Evolutionary conservation across 306 rosid species (phyloP), one percentile per base, ranked within the genome.

Genomic region (Malus sieversii): DNA sequence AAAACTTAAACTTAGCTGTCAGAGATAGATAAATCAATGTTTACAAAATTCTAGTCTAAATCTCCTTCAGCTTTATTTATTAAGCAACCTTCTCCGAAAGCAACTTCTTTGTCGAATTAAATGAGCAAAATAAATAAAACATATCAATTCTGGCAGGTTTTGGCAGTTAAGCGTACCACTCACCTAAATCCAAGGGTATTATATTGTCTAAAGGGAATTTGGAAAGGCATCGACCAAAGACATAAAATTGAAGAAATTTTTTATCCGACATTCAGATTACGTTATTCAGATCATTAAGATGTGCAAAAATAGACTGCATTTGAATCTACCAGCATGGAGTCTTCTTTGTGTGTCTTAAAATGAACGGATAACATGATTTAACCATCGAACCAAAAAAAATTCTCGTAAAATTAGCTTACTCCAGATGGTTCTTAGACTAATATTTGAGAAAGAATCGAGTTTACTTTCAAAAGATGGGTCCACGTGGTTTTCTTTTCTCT

Each of bases 391-490:
- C 45, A 40, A 2, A 40, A 40, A 40, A 40, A 40, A 1, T 40
- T 9, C 3, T 40, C 10, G 45, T 40, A 40, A 40, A 40, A 40
- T 33, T 19, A 23, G 16, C 58, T 9, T 64, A 11, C 38, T 68
- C 30, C 9, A n/a, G 35, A 23, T 45, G 12, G 22, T 23, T 18
- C 66, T 12, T 10, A 19, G 8, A 62, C 38, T 10, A 9, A 8
- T 38, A 18, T 46, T 18, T 3, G 23, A 13, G 25, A 67, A 64
- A 27, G 53, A 55, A 22, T 1, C 15, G n/a, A 73, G n/a, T 5
- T 27, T 27, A 46, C 23, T 51, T 35, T 57, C 59, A 75, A 72
- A 59, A 58, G 22, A 73, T 1, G 79, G 65, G 83, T 23, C 71
- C 74, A 68, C 70, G 10, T 69, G 75, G 6, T 60, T 45, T 29